Evolutionary conservation across 2,329 filamentous ascomycete genomes (phyloP).

Genomic region (Colletotrichum plurivorum): DNA sequence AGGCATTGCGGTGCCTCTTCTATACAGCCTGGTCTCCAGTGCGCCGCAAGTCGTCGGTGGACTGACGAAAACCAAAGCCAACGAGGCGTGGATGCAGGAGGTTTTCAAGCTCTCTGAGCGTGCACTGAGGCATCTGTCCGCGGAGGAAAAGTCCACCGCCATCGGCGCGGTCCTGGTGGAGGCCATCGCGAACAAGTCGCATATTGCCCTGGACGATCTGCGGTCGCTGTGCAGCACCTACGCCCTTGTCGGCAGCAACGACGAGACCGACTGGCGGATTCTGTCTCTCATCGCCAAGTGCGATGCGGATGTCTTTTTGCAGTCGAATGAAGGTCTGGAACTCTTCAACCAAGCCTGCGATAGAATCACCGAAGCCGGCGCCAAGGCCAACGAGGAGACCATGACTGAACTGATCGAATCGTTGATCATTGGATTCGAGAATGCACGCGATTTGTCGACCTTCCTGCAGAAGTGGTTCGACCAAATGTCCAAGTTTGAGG

Average conservation of each 20-base stretch:
- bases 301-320: slow-evolving; percentile 63
- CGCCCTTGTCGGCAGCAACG: slow-evolving; percentile 48
- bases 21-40: slow-evolving; percentile 59
- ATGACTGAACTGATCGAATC: slow-evolving; percentile 56
- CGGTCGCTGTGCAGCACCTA: slow-evolving; percentile 59
- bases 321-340: slow-evolving; percentile 53
- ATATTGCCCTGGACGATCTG: slow-evolving; percentile 57
- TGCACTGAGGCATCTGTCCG: slow-evolving; percentile 44
- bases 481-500: slow-evolving; percentile 54
- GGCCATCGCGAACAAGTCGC: slow-evolving; percentile 47
- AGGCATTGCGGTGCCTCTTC: slow-evolving; percentile 55
- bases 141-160: slow-evolving; percentile 42
- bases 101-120: slow-evolving; percentile 51
- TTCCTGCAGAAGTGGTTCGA: slow-evolving; percentile 64
- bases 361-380: slow-evolving; percentile 45
- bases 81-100: slow-evolving; percentile 57
- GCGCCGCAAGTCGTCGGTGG: slow-evolving; percentile 50
- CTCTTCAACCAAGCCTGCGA: slow-evolving; percentile 58
- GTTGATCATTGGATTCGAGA: slow-evolving; percentile 61
- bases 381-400: slow-evolving; percentile 41
- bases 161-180: slow-evolving; percentile 50
- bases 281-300: slow-evolving; percentile 58
- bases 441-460: slow-evolving; percentile 58
- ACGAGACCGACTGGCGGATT: slow-evolving; percentile 58
- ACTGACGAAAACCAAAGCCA: slow-evolving; percentile 53